These are phyloP conservation scores for Athelia psychrophila DNA, from an alignment of 1,284 basidiomycete genomes.

Conservation along the genomic window DNA sequence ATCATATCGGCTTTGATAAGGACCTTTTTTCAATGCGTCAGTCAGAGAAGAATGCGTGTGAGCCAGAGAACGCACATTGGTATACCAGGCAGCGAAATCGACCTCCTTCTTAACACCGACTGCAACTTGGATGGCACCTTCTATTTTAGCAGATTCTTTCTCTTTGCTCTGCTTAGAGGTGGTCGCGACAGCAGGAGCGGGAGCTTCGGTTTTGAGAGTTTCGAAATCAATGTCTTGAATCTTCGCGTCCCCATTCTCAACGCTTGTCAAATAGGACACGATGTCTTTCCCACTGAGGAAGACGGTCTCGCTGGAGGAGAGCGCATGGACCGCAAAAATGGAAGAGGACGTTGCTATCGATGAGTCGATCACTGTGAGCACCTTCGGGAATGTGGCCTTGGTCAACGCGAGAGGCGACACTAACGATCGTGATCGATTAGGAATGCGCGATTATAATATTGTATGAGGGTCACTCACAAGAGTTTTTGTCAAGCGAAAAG, in stretches of 20 bases:
- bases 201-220: slow-evolving; percentile 46
- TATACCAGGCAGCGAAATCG: slow-evolving; percentile 94
- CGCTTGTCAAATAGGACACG: slow-evolving; percentile 64
- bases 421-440: slow-evolving; percentile 24
- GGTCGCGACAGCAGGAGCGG: slow-evolving; percentile 24
- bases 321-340: slow-evolving; percentile 73
- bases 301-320: slow-evolving; percentile 67
- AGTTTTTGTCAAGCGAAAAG: slow-evolving; percentile 84
- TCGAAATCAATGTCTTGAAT: slow-evolving; percentile 75
- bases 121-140: slow-evolving; percentile 88
- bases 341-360: slow-evolving; percentile 67
- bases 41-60: slow-evolving; percentile 1
- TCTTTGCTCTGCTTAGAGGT: slow-evolving; percentile 42
- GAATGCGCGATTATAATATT: slow-evolving; percentile 5
- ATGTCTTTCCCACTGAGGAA: slow-evolving; percentile 80
- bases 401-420: slow-evolving; percentile 81
- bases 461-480: slow-evolving; percentile 50
- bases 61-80: slow-evolving; percentile 58
- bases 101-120: slow-evolving; percentile 94
- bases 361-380: slow-evolving; percentile 76
- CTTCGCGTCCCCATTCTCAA: slow-evolving; percentile 64
- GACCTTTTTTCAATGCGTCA: slow-evolving; percentile 52
- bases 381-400: slow-evolving; percentile 68
- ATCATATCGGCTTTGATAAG: slow-evolving; percentile 98
- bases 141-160: slow-evolving; percentile 78